Base-by-base conservation (phyloP, 225 moss, liverwort and hornwort genomes). In the Pseudisothecium myosuroides region DNA sequence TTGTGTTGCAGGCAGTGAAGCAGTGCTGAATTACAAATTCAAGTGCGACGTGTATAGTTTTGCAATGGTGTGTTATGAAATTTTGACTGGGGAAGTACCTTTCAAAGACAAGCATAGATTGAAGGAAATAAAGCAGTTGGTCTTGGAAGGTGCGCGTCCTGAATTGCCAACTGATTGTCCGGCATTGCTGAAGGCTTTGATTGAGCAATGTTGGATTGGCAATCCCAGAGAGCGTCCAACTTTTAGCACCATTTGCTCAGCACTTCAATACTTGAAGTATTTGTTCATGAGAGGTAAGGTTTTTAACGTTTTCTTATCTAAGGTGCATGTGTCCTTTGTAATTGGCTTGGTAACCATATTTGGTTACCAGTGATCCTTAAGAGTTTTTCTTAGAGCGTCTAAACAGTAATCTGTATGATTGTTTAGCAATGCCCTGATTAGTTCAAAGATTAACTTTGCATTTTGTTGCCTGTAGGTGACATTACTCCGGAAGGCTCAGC, bases 51-150 rank as follows among this genome's bases (percentile, higher is more conserved):
- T 69, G 7, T 39, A 69, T 14, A 39, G 69, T 69, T 69, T 69
- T 69, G 69, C 39, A 0, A 69, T 69, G 22, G n/a, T 69, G 23
- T 69, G 69, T 39, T 69, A 12, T 39, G 69, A 69, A 69, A 39
- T 69, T 69, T 39, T 69, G 39, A 69, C 39, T 14, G 39, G 69
- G 13, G 69, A 69, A 7, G 1, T 69, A 13, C 69, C 69, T 39
- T 69, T n/a, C 23, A 39, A 69, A 39, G 23, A 69, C 0, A 4
- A 69, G 4, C 2, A 0, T 1, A 4, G 0, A 0, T 0, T 4
- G 1, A 7, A 2, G 23, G 4, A 47, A 47, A 47, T 74, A 31
- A 10, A 47, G 29, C 4, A 74, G 1, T 29, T 74, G 74, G 74
- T 2, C 10, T 4, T 18, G 47, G 11, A 4, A 29, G 74, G 47